Base-by-base conservation (phyloP, 2,329 filamentous ascomycete species). In the Zopfia rhizophila region DNA sequence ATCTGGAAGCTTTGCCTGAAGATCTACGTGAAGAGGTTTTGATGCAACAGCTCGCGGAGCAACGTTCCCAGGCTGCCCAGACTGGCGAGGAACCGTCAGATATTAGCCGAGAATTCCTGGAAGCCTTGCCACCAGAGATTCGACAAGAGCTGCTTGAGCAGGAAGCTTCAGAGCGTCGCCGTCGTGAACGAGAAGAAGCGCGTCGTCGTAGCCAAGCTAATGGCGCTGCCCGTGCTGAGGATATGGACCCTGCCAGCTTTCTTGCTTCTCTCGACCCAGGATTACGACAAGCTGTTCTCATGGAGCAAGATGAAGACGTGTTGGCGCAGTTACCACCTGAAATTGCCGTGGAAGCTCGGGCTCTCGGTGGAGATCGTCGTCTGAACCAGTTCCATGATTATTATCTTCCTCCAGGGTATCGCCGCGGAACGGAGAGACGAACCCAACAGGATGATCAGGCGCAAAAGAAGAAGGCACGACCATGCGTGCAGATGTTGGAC, bases 21-120 rank as follows among this genome's bases (percentile, higher is more conserved):
- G 95, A 99, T 51, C 86, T 97, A 66, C 84, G 94, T 32, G 93
- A 97, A 70, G 94, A 99, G 68, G 94, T 99, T 36, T 90, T 99
- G 55, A 91, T 95, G 69, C 87, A 92, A 52, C 91, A 96, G 48
- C 83, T 96, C 53, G 91, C 89, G 39, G 86, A 90, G 55, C 84
- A 93, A 56, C 86, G 93, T 37, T 48, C 51, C 8, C 38, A 52
- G 72, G 87, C 67, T 16, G 82, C 77, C 74, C 85, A 82, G 43
- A 81, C 83, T 18, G 83, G 85, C 13, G 89, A 92, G 48, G 86
- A 91, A 61, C 85, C 89, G 23, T 88, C 85, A 3, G 90, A 93
- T 60, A 93, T 96, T 51, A 93, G 91, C 71, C 89, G 90, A 55
- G 92, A 97, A 63, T 99, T 99, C 72, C 79, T 99, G 8, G 90